Evolutionary conservation across 768 basidiomycete species (phyloP).

Genomic region (Mycena albidolilacea): DNA sequence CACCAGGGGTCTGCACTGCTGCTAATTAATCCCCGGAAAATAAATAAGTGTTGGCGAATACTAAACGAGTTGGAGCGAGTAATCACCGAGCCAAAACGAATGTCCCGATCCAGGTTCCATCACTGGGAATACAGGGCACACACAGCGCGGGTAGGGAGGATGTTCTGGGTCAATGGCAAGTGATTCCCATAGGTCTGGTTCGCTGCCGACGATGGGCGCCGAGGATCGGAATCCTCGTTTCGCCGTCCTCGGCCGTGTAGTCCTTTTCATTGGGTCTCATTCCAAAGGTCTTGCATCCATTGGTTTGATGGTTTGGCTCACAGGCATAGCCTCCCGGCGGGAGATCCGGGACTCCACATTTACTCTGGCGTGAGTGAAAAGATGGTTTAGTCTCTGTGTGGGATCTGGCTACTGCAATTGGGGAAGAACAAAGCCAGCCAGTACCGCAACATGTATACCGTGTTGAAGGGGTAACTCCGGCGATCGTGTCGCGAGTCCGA

Average conservation of each 20-base stretch:
- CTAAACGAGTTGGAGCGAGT: neutral
- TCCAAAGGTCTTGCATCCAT: slow-evolving; percentile 4
- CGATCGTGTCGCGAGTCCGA: neutral
- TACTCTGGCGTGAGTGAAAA: slow-evolving; percentile 10
- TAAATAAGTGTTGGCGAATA: neutral
- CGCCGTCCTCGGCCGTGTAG: neutral
- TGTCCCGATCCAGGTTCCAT: neutral
- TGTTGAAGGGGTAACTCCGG: neutral
- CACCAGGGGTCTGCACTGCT: too few species aligned
- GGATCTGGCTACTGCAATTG: slow-evolving; percentile 7
- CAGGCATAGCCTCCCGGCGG: slow-evolving; percentile 21
- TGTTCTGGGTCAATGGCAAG: neutral
- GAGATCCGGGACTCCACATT: neutral
- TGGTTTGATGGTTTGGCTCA: neutral
- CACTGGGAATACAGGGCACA: neutral
- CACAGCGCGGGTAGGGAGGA: neutral
- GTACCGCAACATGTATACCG: neutral
- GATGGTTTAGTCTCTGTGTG: slow-evolving; percentile 5
- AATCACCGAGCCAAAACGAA: neutral
- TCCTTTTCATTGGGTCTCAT: neutral
- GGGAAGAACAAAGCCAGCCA: neutral
- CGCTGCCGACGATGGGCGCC: neutral
- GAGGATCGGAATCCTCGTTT: neutral
- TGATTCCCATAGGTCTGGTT: slow-evolving; percentile 18
- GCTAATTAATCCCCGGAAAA: neutral